These are phyloP conservation scores for Vitellaria paradoxa DNA, from an alignment of 179 eudicot species.

Conservation along the genomic window DNA sequence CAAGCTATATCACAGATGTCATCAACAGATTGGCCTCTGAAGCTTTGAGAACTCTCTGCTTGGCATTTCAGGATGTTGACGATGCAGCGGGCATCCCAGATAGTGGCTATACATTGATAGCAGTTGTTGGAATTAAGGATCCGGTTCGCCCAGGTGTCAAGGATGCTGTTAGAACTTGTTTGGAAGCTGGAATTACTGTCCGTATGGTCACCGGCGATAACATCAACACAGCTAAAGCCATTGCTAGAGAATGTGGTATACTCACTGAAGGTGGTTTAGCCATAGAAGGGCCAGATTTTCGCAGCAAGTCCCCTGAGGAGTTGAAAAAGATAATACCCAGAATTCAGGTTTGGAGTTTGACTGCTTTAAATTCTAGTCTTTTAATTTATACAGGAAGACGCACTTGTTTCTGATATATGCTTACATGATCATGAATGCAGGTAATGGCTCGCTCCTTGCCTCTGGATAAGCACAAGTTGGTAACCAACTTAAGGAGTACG, in stretches of 20 bases:
- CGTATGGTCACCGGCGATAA: conserved; percentile 77
- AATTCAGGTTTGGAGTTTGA: conserved; percentile 41
- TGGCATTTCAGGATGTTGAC: conserved; percentile 54
- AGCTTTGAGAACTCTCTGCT: conserved; percentile 66
- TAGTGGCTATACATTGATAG: conserved; percentile 54
- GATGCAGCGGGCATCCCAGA: conserved; percentile 42
- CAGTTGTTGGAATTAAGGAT: conserved; percentile 21
- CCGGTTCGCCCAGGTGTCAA: conserved; percentile 70
- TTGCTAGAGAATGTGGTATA: conserved; percentile 74
- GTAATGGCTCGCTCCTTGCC: conserved; percentile 98
- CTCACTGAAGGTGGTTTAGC: conserved; percentile 75
- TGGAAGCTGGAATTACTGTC: conserved; percentile 64
- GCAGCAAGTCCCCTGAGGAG: conserved; percentile 49
- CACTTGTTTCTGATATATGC: conserved; percentile 8
- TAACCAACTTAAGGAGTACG: conserved; percentile 42
- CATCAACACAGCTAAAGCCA: conserved; percentile 76
- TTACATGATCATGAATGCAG: conserved; percentile 26
- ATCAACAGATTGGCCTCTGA: conserved; percentile 59
- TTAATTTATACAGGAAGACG: neutral
- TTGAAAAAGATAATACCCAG: conserved; percentile 49
- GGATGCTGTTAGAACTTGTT: conserved; percentile 68
- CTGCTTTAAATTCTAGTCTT: neutral
- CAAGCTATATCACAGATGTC: conserved; percentile 35
- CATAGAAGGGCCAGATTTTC: conserved; percentile 65
- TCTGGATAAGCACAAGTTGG: conserved; percentile 73